Conservation (phyloP, 1,139 yeast genomes). For the Suhomyces kunorum region DNA sequence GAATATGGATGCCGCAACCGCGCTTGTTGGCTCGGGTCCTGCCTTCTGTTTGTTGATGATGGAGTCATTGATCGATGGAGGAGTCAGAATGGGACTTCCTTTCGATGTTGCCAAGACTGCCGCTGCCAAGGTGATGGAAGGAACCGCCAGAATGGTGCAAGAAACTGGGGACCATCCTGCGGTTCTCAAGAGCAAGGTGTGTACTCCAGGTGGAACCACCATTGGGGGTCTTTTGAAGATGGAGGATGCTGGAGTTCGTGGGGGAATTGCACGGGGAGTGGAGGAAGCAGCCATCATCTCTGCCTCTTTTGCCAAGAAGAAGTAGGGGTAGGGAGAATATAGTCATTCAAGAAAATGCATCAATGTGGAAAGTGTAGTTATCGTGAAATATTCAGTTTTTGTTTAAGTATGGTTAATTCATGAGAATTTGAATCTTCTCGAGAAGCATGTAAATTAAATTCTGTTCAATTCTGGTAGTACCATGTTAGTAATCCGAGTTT, state of each 20-base stretch:
- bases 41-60: conserved; percentile 89
- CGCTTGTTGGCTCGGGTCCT: conserved; percentile 95
- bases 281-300: conserved; percentile 90
- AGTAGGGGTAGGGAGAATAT: no score
- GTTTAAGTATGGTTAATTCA: no score
- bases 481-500: no score
- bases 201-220: conserved; percentile 98
- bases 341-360: no score
- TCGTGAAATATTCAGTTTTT: no score
- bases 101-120: conserved; percentile 78
- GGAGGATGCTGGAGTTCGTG: conserved; percentile 90
- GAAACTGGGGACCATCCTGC: conserved; percentile 93
- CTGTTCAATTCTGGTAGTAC: no score
- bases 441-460: no score
- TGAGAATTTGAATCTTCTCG: no score
- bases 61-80: conserved; percentile 94
- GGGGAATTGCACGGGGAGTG: conserved; percentile 84
- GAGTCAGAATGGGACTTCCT: conserved; percentile 92
- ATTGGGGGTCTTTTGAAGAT: conserved; percentile 91
- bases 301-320: conserved; percentile 71
- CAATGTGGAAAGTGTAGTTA: neutral
- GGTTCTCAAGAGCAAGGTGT: conserved; percentile 79
- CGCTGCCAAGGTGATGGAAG: conserved; percentile 95
- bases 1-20: conserved; percentile 95
- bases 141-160: conserved; percentile 90